phyloP scores from a whole-genome alignment of 2,329 filamentous ascomycete genomes.

The Didymella exigua region DNA sequence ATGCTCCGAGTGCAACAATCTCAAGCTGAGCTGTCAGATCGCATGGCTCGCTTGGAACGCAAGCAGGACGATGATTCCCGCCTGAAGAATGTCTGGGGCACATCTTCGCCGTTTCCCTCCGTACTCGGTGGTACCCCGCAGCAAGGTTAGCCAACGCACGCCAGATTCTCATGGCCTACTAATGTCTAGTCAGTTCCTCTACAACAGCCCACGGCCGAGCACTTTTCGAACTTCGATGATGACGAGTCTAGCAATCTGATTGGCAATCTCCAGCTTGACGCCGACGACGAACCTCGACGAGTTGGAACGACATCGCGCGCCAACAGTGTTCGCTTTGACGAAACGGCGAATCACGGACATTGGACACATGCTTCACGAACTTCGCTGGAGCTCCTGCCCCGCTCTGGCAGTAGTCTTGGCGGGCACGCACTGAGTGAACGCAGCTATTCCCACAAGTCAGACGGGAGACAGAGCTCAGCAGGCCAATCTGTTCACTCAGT shows the following conservation, averaged over 20 bases:
- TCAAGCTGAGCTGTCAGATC: conserved; percentile 66
- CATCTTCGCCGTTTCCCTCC: conserved; percentile 84
- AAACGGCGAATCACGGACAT: conserved; percentile 89
- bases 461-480: conserved; percentile 92
- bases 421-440: conserved; percentile 85
- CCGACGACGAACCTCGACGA: conserved; percentile 83
- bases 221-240: conserved; percentile 89
- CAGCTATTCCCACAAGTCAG: conserved; percentile 91
- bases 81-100: conserved; percentile 85
- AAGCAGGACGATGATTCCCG: conserved; percentile 67
- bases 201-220: conserved; percentile 78
- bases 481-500: conserved; percentile 80
- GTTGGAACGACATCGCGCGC: conserved; percentile 88
- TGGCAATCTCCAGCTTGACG: conserved; percentile 80
- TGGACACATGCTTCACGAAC: conserved; percentile 84
- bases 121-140: conserved; percentile 82
- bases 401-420: conserved; percentile 80
- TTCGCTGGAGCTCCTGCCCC: conserved; percentile 79
- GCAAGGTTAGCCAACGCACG: conserved; percentile 69
- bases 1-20: conserved; percentile 65
- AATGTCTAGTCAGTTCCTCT: conserved; percentile 66
- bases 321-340: conserved; percentile 97
- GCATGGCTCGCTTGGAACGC: conserved; percentile 65
- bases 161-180: conserved; percentile 9
- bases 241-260: conserved; percentile 82